A percentile compares a stretch with the other conserved stretches of the same genome.
These are phyloP conservation scores for Sporothrix schenckii DNA, from an alignment of 2,329 filamentous ascomycete species.

Conservation along the genomic window DNA sequence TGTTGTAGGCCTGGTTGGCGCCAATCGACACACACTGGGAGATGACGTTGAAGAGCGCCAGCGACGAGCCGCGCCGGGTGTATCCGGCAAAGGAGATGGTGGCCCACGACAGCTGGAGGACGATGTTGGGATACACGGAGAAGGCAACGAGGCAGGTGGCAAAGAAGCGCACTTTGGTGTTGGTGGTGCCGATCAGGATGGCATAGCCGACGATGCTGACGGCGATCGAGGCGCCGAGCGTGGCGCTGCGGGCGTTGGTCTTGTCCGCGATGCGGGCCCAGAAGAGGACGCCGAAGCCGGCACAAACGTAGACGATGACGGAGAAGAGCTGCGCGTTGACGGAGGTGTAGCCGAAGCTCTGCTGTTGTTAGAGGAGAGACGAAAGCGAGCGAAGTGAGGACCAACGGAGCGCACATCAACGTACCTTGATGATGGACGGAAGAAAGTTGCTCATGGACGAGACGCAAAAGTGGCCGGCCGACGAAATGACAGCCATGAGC, in stretches of 20 bases:
- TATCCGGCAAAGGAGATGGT: constrained; percentile 20
- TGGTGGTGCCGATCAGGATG: constrained; percentile 39
- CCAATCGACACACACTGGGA: constrained; percentile 17
- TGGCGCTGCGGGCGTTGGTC: constrained; percentile 37
- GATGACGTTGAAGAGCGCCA: constrained; percentile 17
- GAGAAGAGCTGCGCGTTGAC: constrained; percentile 43
- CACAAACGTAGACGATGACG: constrained; percentile 42
- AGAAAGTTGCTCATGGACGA: constrained; percentile 44
- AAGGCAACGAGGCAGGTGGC: constrained; percentile 24
- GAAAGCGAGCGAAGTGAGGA: background rate
- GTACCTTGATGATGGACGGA: constrained; percentile 41
- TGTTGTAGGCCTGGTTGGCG: constrained; percentile 20
- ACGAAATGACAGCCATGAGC: constrained; percentile 37
- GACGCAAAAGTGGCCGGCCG: constrained; percentile 43
- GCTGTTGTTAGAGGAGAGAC: background rate
- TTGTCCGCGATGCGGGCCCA: constrained; percentile 40
- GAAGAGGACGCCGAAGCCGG: constrained; percentile 38
- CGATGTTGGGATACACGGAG: constrained; percentile 14
- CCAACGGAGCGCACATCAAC: background rate
- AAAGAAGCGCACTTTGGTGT: constrained; percentile 21
- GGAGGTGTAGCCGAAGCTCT: constrained; percentile 43
- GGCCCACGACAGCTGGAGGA: constrained; percentile 10
- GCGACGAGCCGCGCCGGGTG: background rate
- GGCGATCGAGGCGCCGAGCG: constrained; percentile 36
- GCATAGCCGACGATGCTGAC: constrained; percentile 43